These are phyloP conservation scores for Blepharisma japonicum DNA, from an alignment of 73 alveolate genomes.

Conservation along the genomic window DNA sequence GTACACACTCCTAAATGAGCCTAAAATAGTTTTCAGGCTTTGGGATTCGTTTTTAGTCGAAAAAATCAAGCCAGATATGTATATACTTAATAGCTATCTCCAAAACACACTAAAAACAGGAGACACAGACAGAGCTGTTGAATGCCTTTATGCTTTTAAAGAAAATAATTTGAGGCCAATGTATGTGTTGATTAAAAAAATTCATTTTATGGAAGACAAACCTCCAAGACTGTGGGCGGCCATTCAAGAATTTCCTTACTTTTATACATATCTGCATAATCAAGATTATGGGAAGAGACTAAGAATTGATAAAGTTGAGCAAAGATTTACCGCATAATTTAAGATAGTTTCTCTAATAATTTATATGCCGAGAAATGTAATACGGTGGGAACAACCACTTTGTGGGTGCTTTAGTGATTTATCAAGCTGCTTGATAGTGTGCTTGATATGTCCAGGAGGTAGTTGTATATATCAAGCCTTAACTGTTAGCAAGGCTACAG, in stretches of 20 bases:
- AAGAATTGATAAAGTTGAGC: not conserved
- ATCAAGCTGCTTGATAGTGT: too few species aligned
- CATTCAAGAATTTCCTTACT: not conserved
- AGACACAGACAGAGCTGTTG: slow-evolving; percentile 12
- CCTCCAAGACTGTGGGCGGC: slow-evolving; percentile 24
- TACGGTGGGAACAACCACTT: too few species aligned
- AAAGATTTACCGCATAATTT: not conserved
- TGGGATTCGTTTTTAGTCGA: not conserved
- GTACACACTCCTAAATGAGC: slow-evolving; percentile 1
- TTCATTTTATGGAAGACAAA: not conserved
- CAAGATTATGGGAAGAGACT: not conserved
- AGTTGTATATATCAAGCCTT: not conserved
- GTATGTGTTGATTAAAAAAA: not conserved
- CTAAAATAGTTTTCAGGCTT: not conserved
- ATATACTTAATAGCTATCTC: not conserved
- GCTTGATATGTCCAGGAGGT: too few species aligned
- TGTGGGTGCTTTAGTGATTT: too few species aligned
- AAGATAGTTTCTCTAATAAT: not conserved
- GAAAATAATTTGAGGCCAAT: not conserved
- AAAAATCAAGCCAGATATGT: slow-evolving; percentile 15
- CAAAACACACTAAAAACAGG: not conserved
- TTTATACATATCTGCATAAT: not conserved
- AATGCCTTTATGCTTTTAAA: not conserved
- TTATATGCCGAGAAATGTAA: too few species aligned
- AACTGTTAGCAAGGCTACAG: not conserved